Percentiles rank a stretch among this genome's conserved stretches.
Conservation (phyloP, 106 monocot genomes). For the Acorus calamus region DNA sequence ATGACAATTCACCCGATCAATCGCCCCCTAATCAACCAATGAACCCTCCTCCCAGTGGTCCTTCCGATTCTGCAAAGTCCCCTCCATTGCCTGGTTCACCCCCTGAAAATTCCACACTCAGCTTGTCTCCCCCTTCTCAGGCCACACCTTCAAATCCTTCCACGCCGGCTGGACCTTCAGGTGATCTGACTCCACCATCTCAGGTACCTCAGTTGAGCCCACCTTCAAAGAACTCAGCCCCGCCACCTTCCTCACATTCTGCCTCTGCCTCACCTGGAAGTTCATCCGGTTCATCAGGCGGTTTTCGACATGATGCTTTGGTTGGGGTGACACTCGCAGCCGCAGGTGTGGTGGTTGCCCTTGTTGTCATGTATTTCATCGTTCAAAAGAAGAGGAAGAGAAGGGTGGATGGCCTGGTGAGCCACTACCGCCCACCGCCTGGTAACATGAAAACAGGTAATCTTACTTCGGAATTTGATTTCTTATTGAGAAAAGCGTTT, state of each 20-base stretch:
- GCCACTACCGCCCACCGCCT: constrained; percentile 19
- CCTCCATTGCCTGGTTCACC: constrained; percentile 6
- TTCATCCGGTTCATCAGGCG: constrained; percentile 5
- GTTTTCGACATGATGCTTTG: constrained; percentile 2
- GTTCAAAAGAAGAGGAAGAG: constrained; percentile 21
- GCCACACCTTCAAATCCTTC: background rate
- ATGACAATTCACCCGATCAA: background rate
- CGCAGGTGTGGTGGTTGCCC: constrained; percentile 19
- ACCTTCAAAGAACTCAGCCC: background rate
- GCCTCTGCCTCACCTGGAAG: constrained; percentile 2
- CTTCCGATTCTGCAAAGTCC: background rate
- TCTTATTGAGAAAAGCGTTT: background rate
- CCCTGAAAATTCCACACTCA: constrained; percentile 4
- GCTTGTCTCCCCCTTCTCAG: constrained; percentile 1
- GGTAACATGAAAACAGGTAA: constrained; percentile 30
- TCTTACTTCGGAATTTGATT: background rate
- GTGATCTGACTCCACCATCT: no score
- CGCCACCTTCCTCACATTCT: constrained; percentile 3
- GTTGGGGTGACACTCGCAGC: constrained; percentile 32
- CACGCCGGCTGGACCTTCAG: background rate
- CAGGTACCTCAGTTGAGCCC: background rate
- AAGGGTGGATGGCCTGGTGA: constrained; percentile 12
- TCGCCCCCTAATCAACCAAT: background rate
- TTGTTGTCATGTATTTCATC: constrained; percentile 20
- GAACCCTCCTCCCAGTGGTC: constrained; percentile 3